Percentiles rank a stretch among this genome's conserved stretches.
Evolutionary conservation across 192 early-diverging fungal genomes (phyloP).

Genomic region (Umbelopsis ramanniana): DNA sequence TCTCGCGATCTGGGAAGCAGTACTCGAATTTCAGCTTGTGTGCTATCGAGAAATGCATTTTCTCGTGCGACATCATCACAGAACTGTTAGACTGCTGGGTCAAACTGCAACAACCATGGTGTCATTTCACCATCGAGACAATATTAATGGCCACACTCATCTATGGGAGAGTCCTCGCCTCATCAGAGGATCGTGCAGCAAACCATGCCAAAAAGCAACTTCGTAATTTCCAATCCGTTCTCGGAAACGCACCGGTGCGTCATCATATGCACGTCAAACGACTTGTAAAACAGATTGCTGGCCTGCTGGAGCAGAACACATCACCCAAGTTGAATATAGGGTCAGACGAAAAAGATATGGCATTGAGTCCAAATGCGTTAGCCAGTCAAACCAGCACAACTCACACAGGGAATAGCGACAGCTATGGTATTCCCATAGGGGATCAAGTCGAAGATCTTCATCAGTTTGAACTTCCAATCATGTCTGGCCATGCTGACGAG

Average conservation of each 20-base stretch:
- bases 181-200: not conserved
- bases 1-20: constrained; percentile 25
- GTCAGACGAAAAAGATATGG: not conserved
- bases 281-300: constrained; percentile 29
- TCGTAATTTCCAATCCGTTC: constrained; percentile 10
- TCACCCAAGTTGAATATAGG: not conserved
- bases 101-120: constrained; percentile 37
- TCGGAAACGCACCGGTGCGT: constrained; percentile 25
- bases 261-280: constrained; percentile 36
- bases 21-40: constrained; percentile 27
- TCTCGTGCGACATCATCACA: constrained; percentile 31
- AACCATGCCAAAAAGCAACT: constrained; percentile 26
- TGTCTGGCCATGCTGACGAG: not conserved
- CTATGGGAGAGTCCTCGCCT: constrained; percentile 25
- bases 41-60: constrained; percentile 29
- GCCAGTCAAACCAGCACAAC: no score
- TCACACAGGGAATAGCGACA: no score
- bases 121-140: constrained; percentile 42
- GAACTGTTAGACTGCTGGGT: constrained; percentile 38
- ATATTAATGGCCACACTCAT: constrained; percentile 32
- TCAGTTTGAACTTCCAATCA: not conserved
- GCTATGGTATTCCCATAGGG: not conserved
- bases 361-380: not conserved
- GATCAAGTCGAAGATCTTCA: not conserved
- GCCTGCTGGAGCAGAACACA: not conserved